Conservation (phyloP, 2,329 filamentous ascomycete genomes). For the Ilyonectria sp. region DNA sequence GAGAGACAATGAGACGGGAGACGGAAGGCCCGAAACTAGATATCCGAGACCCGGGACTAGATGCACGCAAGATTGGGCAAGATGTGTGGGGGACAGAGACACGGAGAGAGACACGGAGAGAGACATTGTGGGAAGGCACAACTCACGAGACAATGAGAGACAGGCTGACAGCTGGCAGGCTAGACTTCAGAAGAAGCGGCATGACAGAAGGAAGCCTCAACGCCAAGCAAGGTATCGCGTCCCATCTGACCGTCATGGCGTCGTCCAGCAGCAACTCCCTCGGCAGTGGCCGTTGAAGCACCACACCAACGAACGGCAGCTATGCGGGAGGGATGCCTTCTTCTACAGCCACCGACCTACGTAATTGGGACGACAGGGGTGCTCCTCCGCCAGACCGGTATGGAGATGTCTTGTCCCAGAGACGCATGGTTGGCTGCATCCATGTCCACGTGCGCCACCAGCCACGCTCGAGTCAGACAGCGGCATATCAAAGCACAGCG, state of each 20-base stretch:
- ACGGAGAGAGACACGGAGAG: background rate
- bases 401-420: conserved; percentile 25
- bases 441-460: conserved; percentile 29
- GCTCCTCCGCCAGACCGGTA: conserved; percentile 38
- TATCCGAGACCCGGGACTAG: conserved; percentile 12
- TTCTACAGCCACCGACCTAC: conserved; percentile 24
- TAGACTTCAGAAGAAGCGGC: background rate
- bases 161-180: background rate
- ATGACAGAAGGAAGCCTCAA: conserved; percentile 25
- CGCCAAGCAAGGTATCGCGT: conserved; percentile 11
- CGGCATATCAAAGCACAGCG: conserved; percentile 4
- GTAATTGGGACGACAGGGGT: conserved; percentile 15
- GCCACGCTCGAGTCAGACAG: conserved; percentile 22
- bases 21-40: conserved; percentile 20
- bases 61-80: background rate
- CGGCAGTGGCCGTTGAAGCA: background rate
- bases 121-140: conserved; percentile 5
- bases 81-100: conserved; percentile 6
- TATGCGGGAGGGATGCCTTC: conserved; percentile 22
- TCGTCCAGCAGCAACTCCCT: background rate
- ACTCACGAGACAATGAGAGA: background rate
- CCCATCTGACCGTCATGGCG: background rate
- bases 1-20: conserved; percentile 10
- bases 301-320: conserved; percentile 28
- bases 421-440: conserved; percentile 28